phyloP scores from a whole-genome alignment of 2,329 filamentous ascomycete species.

The Xylaria sp. region DNA sequence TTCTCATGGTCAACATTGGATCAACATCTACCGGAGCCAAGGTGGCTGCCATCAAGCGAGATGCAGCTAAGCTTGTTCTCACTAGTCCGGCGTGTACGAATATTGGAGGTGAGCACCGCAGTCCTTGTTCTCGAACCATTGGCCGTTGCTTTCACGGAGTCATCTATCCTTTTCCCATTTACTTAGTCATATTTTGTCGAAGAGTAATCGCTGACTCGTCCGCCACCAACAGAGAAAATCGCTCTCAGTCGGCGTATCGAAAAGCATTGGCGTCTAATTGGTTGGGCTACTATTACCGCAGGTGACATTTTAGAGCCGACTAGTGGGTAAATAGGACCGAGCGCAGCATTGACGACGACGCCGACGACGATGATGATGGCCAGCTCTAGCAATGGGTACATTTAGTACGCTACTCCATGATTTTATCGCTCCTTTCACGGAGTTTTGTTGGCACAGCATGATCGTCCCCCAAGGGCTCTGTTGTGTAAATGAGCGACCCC shows the following conservation, averaged over 20 bases:
- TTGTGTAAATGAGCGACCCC: background rate
- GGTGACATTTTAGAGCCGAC: constrained; percentile 38
- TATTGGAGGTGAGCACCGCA: constrained; percentile 65
- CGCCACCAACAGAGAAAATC: constrained; percentile 78
- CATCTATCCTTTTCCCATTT: no score
- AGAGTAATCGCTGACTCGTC: constrained; percentile 22
- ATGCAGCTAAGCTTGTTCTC: constrained; percentile 93
- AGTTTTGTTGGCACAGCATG: constrained; percentile 3
- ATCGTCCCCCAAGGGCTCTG: background rate
- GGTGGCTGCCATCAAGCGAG: constrained; percentile 95
- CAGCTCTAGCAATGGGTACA: constrained; percentile 7
- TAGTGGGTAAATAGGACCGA: constrained; percentile 14
- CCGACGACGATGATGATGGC: constrained; percentile 15
- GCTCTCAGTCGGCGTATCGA: constrained; percentile 96
- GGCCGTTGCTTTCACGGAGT: background rate
- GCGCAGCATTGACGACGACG: constrained; percentile 10
- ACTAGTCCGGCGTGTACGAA: constrained; percentile 97
- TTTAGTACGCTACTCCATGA: constrained; percentile 12
- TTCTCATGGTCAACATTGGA: constrained; percentile 99
- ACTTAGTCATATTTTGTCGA: background rate
- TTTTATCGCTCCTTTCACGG: background rate
- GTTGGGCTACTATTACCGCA: constrained; percentile 56
- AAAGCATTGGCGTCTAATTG: constrained; percentile 58
- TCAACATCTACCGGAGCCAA: constrained; percentile 97
- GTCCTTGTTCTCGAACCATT: background rate